phyloP scores from a whole-genome alignment of 1,284 basidiomycete species.

The Apiotrichum mycotoxinovorans region DNA sequence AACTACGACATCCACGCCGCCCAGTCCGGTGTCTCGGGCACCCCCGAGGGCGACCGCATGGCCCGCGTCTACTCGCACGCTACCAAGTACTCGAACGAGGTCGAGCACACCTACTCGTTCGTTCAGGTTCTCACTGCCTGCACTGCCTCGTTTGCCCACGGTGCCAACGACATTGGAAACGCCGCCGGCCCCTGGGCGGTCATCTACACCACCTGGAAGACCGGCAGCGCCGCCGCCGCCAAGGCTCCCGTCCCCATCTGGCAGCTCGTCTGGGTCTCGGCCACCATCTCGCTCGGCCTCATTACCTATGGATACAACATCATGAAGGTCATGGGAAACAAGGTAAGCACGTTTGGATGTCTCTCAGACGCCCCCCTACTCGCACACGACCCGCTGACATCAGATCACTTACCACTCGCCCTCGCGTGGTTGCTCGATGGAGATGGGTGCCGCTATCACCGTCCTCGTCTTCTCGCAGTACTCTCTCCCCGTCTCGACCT shows the following conservation, averaged over 20 bases:
- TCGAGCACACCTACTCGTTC: constrained; percentile 53
- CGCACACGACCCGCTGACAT: too few species aligned
- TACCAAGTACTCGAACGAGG: constrained; percentile 52
- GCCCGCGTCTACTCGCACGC: constrained; percentile 25
- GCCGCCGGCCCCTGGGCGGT: constrained; percentile 52
- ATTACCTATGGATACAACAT: constrained; percentile 51
- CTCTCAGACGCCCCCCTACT: too few species aligned
- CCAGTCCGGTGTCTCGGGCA: constrained; percentile 45
- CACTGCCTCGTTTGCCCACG: constrained; percentile 54
- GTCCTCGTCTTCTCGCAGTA: constrained; percentile 52
- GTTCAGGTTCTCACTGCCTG: constrained; percentile 53
- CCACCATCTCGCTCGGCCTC: constrained; percentile 50
- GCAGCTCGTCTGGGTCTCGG: constrained; percentile 50
- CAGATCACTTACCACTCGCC: constrained; percentile 53
- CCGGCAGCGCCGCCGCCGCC: constrained; percentile 36
- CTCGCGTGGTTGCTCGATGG: constrained; percentile 53
- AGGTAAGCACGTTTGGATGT: too few species aligned
- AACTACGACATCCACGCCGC: constrained; percentile 48
- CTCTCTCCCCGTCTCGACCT: constrained; percentile 50
- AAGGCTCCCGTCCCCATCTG: constrained; percentile 51
- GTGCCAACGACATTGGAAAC: constrained; percentile 50
- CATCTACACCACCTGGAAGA: constrained; percentile 48
- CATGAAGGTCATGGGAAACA: constrained; percentile 52
- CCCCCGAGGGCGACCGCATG: constrained; percentile 48
- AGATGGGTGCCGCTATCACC: constrained; percentile 52